These are phyloP conservation scores for Cordia subcordata DNA, from an alignment of 257 asterid species.

Conservation along the genomic window DNA sequence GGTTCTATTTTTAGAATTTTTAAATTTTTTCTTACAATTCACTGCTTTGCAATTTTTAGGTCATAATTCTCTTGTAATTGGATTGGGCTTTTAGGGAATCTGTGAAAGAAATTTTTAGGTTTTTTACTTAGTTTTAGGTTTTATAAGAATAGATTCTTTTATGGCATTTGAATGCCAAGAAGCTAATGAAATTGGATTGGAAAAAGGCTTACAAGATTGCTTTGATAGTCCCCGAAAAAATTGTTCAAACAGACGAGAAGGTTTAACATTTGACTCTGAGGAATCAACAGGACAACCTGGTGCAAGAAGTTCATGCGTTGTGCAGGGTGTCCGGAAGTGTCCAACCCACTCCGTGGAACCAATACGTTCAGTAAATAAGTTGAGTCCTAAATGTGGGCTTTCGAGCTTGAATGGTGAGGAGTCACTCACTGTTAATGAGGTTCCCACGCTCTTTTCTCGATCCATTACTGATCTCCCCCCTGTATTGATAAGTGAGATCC, in stretches of 20 bases:
- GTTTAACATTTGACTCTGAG: slow-evolving; percentile 21
- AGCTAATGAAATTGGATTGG: slow-evolving; percentile 33
- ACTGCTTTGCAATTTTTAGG: too few species aligned
- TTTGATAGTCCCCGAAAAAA: slow-evolving; percentile 17
- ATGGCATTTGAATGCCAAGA: slow-evolving; percentile 94
- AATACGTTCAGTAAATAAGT: slow-evolving; percentile 13
- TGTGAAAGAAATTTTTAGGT: too few species aligned
- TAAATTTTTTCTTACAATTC: too few species aligned
- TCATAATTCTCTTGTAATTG: too few species aligned
- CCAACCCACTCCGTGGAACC: slow-evolving; percentile 15
- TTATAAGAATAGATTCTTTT: slow-evolving; percentile 30
- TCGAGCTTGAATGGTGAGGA: slow-evolving; percentile 6
- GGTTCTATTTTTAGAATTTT: too few species aligned
- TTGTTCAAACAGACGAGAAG: slow-evolving; percentile 10
- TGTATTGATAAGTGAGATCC: slow-evolving; percentile 70
- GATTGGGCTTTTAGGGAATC: too few species aligned
- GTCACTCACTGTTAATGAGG: slow-evolving; percentile 27
- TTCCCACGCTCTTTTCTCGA: slow-evolving; percentile 17
- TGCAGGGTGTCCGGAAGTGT: too few species aligned
- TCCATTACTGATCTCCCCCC: slow-evolving; percentile 79
- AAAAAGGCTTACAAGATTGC: slow-evolving; percentile 26
- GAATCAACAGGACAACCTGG: slow-evolving; percentile 7
- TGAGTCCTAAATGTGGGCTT: slow-evolving; percentile 26
- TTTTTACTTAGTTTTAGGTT: slow-evolving; percentile 5
- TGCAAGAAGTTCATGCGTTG: too few species aligned